A percentile compares a stretch with the other conserved stretches of the same genome.
Conservation (phyloP, 305 asterid species). For the Ruellia speciosa region DNA sequence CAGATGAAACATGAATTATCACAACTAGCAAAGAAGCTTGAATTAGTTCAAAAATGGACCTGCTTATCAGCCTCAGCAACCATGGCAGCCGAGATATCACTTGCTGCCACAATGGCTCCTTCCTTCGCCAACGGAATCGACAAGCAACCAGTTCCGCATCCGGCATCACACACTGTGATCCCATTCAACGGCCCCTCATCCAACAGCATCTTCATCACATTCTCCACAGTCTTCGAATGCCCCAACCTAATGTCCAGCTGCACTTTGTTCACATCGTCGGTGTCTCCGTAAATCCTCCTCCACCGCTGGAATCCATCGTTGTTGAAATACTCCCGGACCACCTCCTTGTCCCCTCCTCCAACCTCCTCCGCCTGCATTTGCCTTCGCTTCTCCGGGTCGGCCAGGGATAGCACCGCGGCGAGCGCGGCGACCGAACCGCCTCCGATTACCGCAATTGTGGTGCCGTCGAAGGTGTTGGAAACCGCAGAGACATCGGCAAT, state of each 20-base stretch:
- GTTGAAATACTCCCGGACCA: constrained; percentile 82
- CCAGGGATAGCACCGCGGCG: constrained; percentile 64
- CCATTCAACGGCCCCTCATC: constrained; percentile 70
- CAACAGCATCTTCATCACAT: constrained; percentile 66
- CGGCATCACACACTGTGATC: constrained; percentile 81
- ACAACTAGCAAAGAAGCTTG: neutral
- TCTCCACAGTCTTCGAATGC: constrained; percentile 84
- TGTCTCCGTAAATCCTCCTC: constrained; percentile 83
- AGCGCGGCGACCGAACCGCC: constrained; percentile 75
- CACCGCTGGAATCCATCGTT: constrained; percentile 89
- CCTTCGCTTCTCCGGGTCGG: constrained; percentile 82
- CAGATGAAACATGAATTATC: neutral
- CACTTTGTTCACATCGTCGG: constrained; percentile 78
- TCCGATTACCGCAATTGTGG: constrained; percentile 63
- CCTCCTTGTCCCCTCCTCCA: constrained; percentile 95
- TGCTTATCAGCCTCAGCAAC: constrained; percentile 82
- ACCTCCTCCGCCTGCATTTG: constrained; percentile 83
- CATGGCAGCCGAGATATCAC: constrained; percentile 94
- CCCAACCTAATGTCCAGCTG: constrained; percentile 78
- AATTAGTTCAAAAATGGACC: constrained; percentile 25
- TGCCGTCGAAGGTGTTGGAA: constrained; percentile 41
- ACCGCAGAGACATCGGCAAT: constrained; percentile 45
- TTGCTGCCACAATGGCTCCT: constrained; percentile 80
- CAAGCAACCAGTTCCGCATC: constrained; percentile 82
- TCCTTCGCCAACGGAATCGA: constrained; percentile 87